Evolutionary conservation across 345 rosid genomes (phyloP).

Genomic region (Arabis alpina): DNA sequence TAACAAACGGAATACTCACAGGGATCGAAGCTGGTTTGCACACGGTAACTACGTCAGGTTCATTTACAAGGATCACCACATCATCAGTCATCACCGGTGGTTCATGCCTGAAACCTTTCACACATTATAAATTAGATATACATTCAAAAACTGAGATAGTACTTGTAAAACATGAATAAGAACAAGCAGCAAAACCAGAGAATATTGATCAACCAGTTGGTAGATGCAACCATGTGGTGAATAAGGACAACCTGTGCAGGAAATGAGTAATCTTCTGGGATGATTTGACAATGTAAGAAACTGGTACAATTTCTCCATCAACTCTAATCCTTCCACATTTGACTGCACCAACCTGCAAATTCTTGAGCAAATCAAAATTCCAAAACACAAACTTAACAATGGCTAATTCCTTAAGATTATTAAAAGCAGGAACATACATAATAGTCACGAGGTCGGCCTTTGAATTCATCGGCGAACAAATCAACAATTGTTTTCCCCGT

Average conservation of each 20-base stretch:
- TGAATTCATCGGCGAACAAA: constrained; percentile 85
- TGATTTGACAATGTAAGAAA: constrained; percentile 71
- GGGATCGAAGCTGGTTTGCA: constrained; percentile 89
- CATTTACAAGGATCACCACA: constrained; percentile 65
- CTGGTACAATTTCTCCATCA: constrained; percentile 73
- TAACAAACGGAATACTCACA: constrained; percentile 49
- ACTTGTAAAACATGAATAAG: background rate
- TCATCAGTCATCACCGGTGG: constrained; percentile 74
- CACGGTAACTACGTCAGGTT: constrained; percentile 76
- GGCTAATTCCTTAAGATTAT: background rate
- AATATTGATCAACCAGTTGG: background rate
- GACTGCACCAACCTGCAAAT: constrained; percentile 72
- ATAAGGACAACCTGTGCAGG: constrained; percentile 65
- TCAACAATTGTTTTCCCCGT: constrained; percentile 88
- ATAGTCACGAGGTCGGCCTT: constrained; percentile 83
- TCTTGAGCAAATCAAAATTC: constrained; percentile 9
- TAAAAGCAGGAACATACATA: constrained; percentile 52
- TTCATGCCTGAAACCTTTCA: constrained; percentile 79
- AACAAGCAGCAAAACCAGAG: too few relatives aligned
- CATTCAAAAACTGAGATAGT: background rate
- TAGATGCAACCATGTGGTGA: background rate
- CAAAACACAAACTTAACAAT: background rate
- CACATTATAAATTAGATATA: constrained; percentile 34
- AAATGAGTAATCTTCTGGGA: constrained; percentile 93
- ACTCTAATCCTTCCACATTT: constrained; percentile 85